Base-by-base conservation (phyloP, 495 filamentous ascomycete genomes). In the Saxispiralis lemnorum region DNA sequence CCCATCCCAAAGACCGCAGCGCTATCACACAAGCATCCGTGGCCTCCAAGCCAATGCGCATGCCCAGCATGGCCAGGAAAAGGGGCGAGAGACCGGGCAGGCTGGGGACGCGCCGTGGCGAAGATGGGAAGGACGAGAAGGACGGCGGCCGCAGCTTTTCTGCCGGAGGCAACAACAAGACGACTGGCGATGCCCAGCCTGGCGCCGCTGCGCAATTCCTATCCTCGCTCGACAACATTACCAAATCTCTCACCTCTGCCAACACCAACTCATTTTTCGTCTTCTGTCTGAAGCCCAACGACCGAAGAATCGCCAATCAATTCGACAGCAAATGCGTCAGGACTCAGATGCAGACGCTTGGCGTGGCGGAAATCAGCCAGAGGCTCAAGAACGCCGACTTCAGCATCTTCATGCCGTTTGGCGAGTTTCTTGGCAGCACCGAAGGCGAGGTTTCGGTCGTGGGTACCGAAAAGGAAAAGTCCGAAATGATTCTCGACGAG, bases 241-340 rank as follows among this genome's bases (percentile, higher is more conserved):
- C 75, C 31, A 77, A 82, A 52, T 83, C 81, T 31, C 64, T 97
- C 35, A 81, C 75, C 28, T 76, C 82, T 7, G 66, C 76, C 7
- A 83, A 83, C 53, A 75, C 83, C 9, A 97, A 95, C 55, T 74
- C 82, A 12, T 97, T 96, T 56, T 95, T 95, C 53, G 73, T 97
- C 20, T 93, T 97, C 63, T 96, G 89, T 52, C 66, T 97, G 39
- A 96, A 97, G 61, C 89, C 89, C 7, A 97, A 97, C 56, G 89
- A 96, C 61, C 75, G 89, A 15, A 79, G 88, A 19, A 97, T 97
- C 49, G 88, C 89, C 39, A 96, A 97, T 49, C 89, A 96, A 58
- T 96, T 96, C 51, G 89, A 97, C 59, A 94, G 85, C 67, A 96
- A 97, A 61, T 95, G 87, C 56, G 89, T 97, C 18, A 76, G 89